Evolutionary conservation across 495 filamentous ascomycete species (phyloP).

Genomic region (Evernia prunastri): DNA sequence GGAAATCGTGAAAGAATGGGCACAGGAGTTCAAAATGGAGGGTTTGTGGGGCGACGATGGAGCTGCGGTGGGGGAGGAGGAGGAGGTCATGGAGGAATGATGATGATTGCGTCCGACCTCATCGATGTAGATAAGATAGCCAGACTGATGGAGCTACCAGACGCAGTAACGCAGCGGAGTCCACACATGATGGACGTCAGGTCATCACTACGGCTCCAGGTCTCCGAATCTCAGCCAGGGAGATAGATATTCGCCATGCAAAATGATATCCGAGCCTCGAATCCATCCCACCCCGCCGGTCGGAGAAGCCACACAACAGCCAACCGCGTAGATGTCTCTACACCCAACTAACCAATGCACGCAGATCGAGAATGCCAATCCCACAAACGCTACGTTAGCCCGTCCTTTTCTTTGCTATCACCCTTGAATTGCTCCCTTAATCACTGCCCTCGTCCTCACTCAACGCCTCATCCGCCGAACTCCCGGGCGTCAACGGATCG

Average conservation of each 20-base stretch:
- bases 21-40: constrained; percentile 91
- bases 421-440: not conserved
- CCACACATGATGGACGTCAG: not conserved
- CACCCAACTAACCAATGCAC: not conserved
- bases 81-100: constrained; percentile 23
- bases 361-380: not conserved
- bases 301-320: not conserved
- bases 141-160: not conserved
- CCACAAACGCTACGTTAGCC: not conserved
- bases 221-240: not conserved
- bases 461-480: constrained; percentile 13
- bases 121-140: not conserved
- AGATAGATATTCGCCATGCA: not conserved
- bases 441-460: constrained; percentile 22
- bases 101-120: not conserved
- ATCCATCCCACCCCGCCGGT: not conserved
- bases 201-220: not conserved
- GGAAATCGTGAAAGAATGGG: constrained; percentile 88
- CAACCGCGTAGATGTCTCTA: not conserved
- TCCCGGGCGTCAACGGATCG: constrained; percentile 51
- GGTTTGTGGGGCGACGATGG: constrained; percentile 74
- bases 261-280: not conserved
- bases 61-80: constrained; percentile 37
- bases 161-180: not conserved
- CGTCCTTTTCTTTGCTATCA: not conserved